phyloP scores from a whole-genome alignment of 2,329 filamentous ascomycete species.

The Aspergillus sp. region DNA sequence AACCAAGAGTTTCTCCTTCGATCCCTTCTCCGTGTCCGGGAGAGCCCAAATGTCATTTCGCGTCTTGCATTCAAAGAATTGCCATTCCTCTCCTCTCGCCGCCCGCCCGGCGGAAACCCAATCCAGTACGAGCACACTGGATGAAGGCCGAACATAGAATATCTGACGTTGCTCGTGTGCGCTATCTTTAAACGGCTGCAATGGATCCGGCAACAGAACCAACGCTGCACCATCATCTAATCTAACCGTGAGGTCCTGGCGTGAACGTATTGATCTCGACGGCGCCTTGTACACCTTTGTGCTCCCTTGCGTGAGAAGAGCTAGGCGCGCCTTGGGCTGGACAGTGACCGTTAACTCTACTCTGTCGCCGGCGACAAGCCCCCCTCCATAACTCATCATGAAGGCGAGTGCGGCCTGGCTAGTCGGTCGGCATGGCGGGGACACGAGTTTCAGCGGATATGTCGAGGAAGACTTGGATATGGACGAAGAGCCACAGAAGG shows the following conservation, averaged over 20 bases:
- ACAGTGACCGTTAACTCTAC: background rate
- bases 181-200: background rate
- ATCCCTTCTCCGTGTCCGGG: background rate
- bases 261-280: background rate
- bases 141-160: background rate
- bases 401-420: background rate
- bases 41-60: background rate
- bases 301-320: background rate
- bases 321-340: background rate
- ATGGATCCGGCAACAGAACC: background rate
- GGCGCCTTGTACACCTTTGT: background rate
- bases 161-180: background rate
- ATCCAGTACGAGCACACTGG: background rate
- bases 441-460: constrained; percentile 21
- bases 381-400: background rate
- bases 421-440: background rate
- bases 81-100: background rate
- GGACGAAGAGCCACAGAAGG: constrained; percentile 28
- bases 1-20: background rate
- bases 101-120: background rate
- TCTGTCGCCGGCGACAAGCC: background rate
- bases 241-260: background rate
- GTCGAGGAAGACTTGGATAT: constrained; percentile 26
- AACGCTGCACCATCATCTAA: background rate
- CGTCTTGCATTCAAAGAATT: background rate